Percentiles rank a stretch among this genome's conserved stretches.
Conservation (phyloP, 148 eudicot species). For the Fagopyrum tataricum region DNA sequence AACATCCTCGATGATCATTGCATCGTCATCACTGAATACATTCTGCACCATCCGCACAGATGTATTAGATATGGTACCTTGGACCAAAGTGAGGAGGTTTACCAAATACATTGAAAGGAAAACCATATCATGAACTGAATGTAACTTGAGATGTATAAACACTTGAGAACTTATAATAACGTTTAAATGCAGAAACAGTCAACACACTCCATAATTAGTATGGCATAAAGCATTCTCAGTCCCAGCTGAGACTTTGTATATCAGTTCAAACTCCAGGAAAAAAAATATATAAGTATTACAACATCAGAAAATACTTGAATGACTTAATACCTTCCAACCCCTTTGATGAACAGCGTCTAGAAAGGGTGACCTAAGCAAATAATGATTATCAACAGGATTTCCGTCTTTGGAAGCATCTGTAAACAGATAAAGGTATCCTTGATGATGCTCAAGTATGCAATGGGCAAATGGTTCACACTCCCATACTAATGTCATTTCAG, state of each 20-base stretch:
- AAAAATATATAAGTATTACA: not conserved
- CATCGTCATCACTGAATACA: slow-evolving; percentile 58
- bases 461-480: slow-evolving; percentile 67
- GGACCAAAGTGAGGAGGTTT: not conserved
- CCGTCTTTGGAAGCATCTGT: slow-evolving; percentile 67
- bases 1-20: slow-evolving; percentile 66
- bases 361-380: slow-evolving; percentile 65
- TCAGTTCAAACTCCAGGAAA: not conserved
- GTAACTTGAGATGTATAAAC: not conserved
- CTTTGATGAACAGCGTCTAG: slow-evolving; percentile 36
- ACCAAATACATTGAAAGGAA: not conserved
- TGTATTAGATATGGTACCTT: too few relatives aligned
- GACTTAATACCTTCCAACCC: slow-evolving; percentile 59
- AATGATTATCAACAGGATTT: slow-evolving; percentile 62
- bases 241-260: not conserved
- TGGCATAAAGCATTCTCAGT: not conserved
- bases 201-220: not conserved
- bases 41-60: slow-evolving; percentile 33
- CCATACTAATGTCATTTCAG: slow-evolving; percentile 73
- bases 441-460: slow-evolving; percentile 90
- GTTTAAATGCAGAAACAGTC: not conserved
- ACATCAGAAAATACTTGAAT: not conserved
- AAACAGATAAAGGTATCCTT: slow-evolving; percentile 69
- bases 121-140: not conserved
- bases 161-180: not conserved